phyloP scores from a whole-genome alignment of 208 protist genomes.

The Acanthamoeba healyi region DNA sequence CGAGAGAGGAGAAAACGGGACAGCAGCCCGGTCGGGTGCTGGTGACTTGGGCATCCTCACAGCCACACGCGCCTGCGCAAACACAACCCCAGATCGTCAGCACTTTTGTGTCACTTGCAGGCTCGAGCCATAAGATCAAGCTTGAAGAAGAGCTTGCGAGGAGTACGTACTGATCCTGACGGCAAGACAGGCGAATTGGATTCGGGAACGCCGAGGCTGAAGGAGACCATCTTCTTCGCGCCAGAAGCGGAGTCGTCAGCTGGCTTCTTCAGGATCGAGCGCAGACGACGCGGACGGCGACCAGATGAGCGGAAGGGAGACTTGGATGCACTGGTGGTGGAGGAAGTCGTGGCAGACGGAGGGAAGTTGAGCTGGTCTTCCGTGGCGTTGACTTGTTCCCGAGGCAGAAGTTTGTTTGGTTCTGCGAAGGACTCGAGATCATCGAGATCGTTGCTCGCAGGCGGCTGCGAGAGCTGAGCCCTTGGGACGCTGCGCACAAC shows the following conservation, averaged over 20 bases:
- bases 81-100: too few species aligned
- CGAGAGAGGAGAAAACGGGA: neutral
- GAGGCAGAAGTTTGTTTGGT: too few species aligned
- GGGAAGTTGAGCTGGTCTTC: neutral
- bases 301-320: neutral
- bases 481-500: neutral
- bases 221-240: neutral
- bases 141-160: too few species aligned
- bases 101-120: too few species aligned
- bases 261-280: conserved; percentile 41
- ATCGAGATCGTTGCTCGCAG: too few species aligned
- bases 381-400: too few species aligned
- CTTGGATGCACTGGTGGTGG: neutral
- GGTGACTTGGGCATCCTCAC: conserved; percentile 7
- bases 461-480: too few species aligned
- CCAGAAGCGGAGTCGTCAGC: neutral
- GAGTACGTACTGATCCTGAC: too few species aligned
- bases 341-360: neutral
- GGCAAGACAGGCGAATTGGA: neutral
- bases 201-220: neutral
- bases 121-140: too few species aligned
- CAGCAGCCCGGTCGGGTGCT: neutral
- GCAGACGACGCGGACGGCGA: conserved; percentile 3
- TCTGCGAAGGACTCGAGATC: too few species aligned
- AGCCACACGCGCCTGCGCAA: too few species aligned